Evolutionary conservation across 1,284 basidiomycete species (phyloP).

Genomic region (Leccinum fuscescens): DNA sequence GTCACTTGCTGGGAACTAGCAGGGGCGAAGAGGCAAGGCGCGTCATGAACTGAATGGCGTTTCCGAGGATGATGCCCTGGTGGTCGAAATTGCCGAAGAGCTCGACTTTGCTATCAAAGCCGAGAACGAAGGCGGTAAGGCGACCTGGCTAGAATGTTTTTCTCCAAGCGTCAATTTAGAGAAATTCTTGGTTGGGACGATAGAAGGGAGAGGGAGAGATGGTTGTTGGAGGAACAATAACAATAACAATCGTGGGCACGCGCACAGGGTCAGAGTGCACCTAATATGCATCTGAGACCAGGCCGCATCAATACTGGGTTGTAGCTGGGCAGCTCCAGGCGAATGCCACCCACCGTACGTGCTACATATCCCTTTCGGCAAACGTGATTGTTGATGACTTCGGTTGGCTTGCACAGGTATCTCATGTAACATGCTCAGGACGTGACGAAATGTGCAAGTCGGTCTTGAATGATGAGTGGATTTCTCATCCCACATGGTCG

Average conservation of each 20-base stretch:
- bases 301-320: constrained; percentile 59
- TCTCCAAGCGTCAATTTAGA: constrained; percentile 72
- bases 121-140: constrained; percentile 77
- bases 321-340: constrained; percentile 85
- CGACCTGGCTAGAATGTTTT: constrained; percentile 79
- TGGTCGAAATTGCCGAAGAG: constrained; percentile 50
- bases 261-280: constrained; percentile 42
- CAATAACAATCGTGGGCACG: constrained; percentile 40
- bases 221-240: constrained; percentile 45
- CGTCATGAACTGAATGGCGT: constrained; percentile 68
- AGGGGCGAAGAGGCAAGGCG: constrained; percentile 52
- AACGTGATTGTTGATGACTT: constrained; percentile 5
- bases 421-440: constrained; percentile 87
- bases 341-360: constrained; percentile 75
- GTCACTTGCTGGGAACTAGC: constrained; percentile 59
- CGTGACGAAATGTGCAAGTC: constrained; percentile 96
- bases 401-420: constrained; percentile 55
- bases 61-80: constrained; percentile 35
- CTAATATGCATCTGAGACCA: constrained; percentile 44
- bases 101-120: constrained; percentile 64
- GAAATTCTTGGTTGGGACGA: constrained; percentile 91
- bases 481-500: constrained; percentile 93
- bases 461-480: constrained; percentile 96
- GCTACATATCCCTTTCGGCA: not conserved
- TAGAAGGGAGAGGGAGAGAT: constrained; percentile 56